A percentile compares a stretch with the other conserved stretches of the same genome.
Conservation (phyloP, 108 stramenopile genomes). For the Schizochytrium sp. region DNA sequence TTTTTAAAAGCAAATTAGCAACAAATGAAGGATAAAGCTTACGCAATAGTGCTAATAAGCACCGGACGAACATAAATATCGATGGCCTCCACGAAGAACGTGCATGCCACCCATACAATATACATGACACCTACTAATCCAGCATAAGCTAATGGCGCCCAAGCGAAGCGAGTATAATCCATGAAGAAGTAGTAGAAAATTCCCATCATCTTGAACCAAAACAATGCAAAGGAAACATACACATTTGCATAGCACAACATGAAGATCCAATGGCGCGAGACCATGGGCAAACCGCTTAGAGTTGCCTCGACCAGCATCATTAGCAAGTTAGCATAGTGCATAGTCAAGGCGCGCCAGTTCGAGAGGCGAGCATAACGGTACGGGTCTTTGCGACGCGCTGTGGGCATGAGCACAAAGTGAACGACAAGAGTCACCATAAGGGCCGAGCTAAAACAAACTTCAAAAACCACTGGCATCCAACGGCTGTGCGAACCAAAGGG, state of each 20-base stretch:
- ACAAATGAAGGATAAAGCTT: too few species aligned
- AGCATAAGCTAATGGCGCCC: constrained; percentile 49
- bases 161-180: constrained; percentile 56
- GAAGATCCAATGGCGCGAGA: neutral
- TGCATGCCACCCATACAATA: constrained; percentile 32
- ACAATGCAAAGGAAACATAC: constrained; percentile 1
- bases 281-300: constrained; percentile 43
- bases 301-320: constrained; percentile 57
- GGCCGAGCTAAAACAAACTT: constrained; percentile 41
- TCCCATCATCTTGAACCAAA: constrained; percentile 51
- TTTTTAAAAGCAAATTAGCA: too few species aligned
- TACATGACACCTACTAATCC: neutral
- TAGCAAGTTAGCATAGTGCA: constrained; percentile 49
- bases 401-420: constrained; percentile 55
- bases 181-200: constrained; percentile 66
- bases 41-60: neutral
- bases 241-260: neutral
- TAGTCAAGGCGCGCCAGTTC: constrained; percentile 26
- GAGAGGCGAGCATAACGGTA: neutral
- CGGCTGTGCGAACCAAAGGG: neutral
- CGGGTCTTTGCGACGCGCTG: constrained; percentile 10
- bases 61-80: neutral
- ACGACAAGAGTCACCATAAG: constrained; percentile 62
- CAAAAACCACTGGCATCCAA: constrained; percentile 52
- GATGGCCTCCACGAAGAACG: neutral